Evolutionary conservation across 140 eudicot genomes (phyloP), one percentile per base, ranked within the genome.

Genomic region (Bidens hawaiensis): DNA sequence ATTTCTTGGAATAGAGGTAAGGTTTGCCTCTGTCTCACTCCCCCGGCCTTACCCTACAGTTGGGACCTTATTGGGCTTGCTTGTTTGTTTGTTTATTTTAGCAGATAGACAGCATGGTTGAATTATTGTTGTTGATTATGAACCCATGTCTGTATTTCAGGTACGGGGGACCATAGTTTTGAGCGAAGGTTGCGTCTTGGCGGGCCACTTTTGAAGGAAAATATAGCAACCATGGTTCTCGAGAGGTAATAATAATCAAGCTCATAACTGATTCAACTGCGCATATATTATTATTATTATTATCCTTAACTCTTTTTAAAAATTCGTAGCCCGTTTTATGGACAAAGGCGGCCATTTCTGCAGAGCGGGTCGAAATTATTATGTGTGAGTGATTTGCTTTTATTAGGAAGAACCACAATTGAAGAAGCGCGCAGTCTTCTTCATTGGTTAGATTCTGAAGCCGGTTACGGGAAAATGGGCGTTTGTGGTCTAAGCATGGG

Each of bases 401-500:
- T 91, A 66, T 47, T 91, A 47, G 98, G 98, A 74, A 78, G 95
- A 78, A 95, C 79, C 28, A 91, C 96, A 40, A 91, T 91, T 38
- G 96, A 91, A 72, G 98, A 91, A 79, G 78, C 98, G 3, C 91
- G 95, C 45, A 80, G 96, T 67, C 96, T 87, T 53, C 71, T 91
- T 23, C 68, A 87, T 58, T 91, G 95, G 96, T 75, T 91, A 38
- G 96, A 88, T 64, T 26, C 55, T 62, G 96, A 85, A 81, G 91
- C 67, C 21, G 98, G 98, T 23, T 91, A 62, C 13, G 96, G 98
- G 18, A 91, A 91, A 68, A 81, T 85, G 82, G 98, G 98, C 40
- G 77, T 91, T 71, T 91, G 98, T 70, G 96, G 98, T 76, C 93
- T 91, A 40, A 91, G 98, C 86, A 91, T 91, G 98, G 98, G 98